Evolutionary conservation across 345 rosid species (phyloP), one percentile per base, ranked within the genome.

Genomic region (Brassica incana): DNA sequence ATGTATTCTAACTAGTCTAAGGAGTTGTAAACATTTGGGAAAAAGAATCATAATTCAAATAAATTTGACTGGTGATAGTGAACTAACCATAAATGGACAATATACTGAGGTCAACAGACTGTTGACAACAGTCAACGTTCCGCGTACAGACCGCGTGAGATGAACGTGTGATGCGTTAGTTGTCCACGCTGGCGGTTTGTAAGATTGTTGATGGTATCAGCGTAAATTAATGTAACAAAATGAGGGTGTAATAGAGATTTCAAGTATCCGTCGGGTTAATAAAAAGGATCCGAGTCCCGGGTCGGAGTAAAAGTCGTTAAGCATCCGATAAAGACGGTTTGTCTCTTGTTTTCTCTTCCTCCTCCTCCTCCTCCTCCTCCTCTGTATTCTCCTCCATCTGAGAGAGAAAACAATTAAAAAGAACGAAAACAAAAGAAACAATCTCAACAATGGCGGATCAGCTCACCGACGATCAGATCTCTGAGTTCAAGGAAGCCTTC

Each of bases 121-220:
- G 23, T 20, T 20, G 23, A 20, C 23, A 20, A 20, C 32, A 29
- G 32, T 29, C 83, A 82, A 81, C 65, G 81, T 8, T 66, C 87
- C 84, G 88, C 87, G 89, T 83, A 73, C 77, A 73, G 83, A 78
- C 84, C 89, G 90, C 83, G 88, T 84, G 77, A 76, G 50, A 10
- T 43, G 5, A 29, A 75, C 87, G 84, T 73, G 84, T 70, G 25
- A 23, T 23, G 25, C 25, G 25, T 23, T 23, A 23, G 25, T 29
- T 29, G 36, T 59, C 81, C 71, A 65, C 67, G 65, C 59, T 71
- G 59, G 58, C 59, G 15, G 45, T 27, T 52, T 35, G 7, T 6
- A 35, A 50, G 65, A 52, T 50, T 2, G 3, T 11, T 1, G 1
- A 48, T 50, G 78, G 70, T 59, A 62, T 11, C 9, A 11, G 0